These are phyloP conservation scores for Pterulicium gracile DNA, from an alignment of 1,284 basidiomycete species.

Conservation along the genomic window DNA sequence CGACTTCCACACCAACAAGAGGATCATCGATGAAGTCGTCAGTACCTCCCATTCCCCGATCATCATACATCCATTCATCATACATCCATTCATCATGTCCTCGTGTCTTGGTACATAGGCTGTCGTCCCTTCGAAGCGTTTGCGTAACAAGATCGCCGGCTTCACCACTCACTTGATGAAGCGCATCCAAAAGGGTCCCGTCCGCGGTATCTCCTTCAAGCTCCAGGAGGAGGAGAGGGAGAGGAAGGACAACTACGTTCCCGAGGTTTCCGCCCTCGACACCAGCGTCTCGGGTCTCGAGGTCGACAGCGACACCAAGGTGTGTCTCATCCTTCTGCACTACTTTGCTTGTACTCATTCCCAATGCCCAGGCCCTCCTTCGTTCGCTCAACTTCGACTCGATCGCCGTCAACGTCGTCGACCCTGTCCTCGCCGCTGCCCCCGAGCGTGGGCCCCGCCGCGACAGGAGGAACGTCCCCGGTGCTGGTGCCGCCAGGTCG, in stretches of 20 bases:
- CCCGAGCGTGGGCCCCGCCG: conserved; percentile 67
- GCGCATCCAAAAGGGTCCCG: conserved; percentile 98
- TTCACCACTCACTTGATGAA: conserved; percentile 99
- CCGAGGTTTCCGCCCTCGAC: conserved; percentile 92
- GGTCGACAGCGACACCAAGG: conserved; percentile 89
- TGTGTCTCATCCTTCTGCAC: conserved; percentile 25
- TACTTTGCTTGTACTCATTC: conserved; percentile 2
- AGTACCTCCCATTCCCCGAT: conserved; percentile 22
- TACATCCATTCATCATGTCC: conserved; percentile 2
- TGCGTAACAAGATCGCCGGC: conserved; percentile 99
- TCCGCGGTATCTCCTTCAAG: conserved; percentile 99
- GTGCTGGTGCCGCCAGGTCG: conserved; percentile 58
- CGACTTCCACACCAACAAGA: conserved; percentile 99
- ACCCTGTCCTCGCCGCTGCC: conserved; percentile 48
- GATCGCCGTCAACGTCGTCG: conserved; percentile 64
- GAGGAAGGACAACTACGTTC: conserved; percentile 98
- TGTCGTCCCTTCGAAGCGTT: conserved; percentile 95
- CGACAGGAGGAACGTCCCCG: conserved; percentile 77
- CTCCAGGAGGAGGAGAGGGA: conserved; percentile 99
- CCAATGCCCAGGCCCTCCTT: conserved; percentile 63
- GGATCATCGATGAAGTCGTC: conserved; percentile 98
- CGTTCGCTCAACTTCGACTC: conserved; percentile 86
- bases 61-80: conserved; percentile 2
- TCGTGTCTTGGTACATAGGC: conserved; percentile 40
- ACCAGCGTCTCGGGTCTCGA: conserved; percentile 66